Conservation (phyloP, 441 rosid species). For the Euphorbia celastroides region DNA sequence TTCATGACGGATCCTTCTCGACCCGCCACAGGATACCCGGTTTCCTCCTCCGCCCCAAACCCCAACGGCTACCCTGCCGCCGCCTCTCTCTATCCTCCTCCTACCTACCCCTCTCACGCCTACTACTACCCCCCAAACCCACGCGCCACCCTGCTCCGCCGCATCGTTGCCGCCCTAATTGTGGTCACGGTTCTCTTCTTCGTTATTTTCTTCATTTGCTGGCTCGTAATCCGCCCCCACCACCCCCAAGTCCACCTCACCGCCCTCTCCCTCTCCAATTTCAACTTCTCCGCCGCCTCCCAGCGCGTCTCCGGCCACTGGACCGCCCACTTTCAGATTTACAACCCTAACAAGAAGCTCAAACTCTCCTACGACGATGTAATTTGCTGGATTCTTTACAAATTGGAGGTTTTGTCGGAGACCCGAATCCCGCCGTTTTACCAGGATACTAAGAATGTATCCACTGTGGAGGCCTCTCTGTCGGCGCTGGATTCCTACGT, state of each 20-base stretch:
- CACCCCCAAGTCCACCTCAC: slow-evolving; percentile 43
- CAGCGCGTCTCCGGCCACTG: slow-evolving; percentile 40
- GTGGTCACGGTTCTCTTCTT: slow-evolving; percentile 37
- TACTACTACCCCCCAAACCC: slow-evolving; percentile 34
- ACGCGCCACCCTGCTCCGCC: slow-evolving; percentile 45
- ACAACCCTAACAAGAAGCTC: slow-evolving; percentile 75
- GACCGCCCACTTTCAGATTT: slow-evolving; percentile 42
- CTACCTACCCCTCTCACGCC: slow-evolving; percentile 18
- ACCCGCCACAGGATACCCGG: slow-evolving; percentile 61
- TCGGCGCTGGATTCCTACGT: slow-evolving; percentile 41
- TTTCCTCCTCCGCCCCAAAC: slow-evolving; percentile 26
- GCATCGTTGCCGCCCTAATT: slow-evolving; percentile 19
- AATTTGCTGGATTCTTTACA: slow-evolving; percentile 23
- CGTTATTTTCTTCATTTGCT: slow-evolving; percentile 42
- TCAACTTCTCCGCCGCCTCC: slow-evolving; percentile 38
- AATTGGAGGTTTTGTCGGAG: slow-evolving; percentile 24
- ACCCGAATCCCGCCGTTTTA: slow-evolving; percentile 59
- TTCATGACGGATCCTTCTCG: slow-evolving; percentile 42
- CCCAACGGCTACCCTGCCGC: slow-evolving; percentile 29
- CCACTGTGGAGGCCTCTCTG: slow-evolving; percentile 34
- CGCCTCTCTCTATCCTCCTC: slow-evolving; percentile 41
- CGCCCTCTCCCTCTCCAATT: slow-evolving; percentile 52
- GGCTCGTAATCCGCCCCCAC: slow-evolving; percentile 72
- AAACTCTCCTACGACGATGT: slow-evolving; percentile 38
- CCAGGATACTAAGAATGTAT: slow-evolving; percentile 42